Conservation (phyloP, 257 asterid genomes). For the Cinchona pubescens region DNA sequence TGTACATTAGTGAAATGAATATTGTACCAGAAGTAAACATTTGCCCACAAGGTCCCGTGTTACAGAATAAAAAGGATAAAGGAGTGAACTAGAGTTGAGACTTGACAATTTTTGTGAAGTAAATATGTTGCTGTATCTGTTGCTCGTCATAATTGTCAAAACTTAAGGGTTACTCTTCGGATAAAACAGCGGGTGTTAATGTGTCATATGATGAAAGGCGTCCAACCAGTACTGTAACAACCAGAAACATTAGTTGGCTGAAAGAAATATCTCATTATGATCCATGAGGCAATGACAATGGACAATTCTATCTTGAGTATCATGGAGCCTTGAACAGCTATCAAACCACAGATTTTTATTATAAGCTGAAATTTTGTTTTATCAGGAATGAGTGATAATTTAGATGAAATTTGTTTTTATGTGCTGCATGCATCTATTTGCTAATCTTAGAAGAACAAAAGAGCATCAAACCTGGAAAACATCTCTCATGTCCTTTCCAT, state of each 20-base stretch:
- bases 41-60: background rate
- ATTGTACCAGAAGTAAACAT: background rate
- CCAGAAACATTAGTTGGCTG: background rate
- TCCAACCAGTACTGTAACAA: too few relatives aligned
- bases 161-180: too few relatives aligned
- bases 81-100: too few relatives aligned
- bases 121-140: too few relatives aligned
- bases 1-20: conserved; percentile 2
- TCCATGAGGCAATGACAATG: background rate
- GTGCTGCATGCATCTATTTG: background rate
- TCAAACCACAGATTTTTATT: background rate
- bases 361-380: background rate
- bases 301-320: background rate
- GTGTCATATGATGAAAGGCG: background rate
- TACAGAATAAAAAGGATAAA: background rate
- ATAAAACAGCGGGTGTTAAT: too few relatives aligned
- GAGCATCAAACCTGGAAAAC: background rate
- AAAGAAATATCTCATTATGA: too few relatives aligned
- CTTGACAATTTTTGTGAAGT: too few relatives aligned
- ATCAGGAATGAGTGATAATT: background rate
- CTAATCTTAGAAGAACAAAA: background rate
- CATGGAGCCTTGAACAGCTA: background rate
- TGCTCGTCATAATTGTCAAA: too few relatives aligned
- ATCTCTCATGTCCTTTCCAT: conserved; percentile 2
- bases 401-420: background rate